Percentiles rank a stretch among this genome's conserved stretches.
Conservation (phyloP, 1,284 basidiomycete genomes). For the Apiotrichum laibachii region DNA sequence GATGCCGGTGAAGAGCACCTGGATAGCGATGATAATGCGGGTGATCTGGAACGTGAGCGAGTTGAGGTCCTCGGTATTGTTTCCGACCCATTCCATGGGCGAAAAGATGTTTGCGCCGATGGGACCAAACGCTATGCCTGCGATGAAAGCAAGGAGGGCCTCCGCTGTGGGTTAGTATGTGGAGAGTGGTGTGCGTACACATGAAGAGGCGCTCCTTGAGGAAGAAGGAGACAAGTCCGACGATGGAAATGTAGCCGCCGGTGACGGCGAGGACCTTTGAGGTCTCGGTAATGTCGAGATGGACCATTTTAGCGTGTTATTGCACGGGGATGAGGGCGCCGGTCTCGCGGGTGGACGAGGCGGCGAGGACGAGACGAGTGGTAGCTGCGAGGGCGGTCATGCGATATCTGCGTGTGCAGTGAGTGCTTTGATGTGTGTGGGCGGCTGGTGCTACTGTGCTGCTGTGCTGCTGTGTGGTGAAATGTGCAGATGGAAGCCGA, state of each 20-base stretch:
- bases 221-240: conserved; percentile 49
- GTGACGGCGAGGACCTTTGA: conserved; percentile 45
- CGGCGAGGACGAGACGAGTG: background rate
- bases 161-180: conserved; percentile 68
- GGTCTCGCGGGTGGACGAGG: background rate
- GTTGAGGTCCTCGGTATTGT: conserved; percentile 33
- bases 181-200: conserved; percentile 25
- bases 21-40: conserved; percentile 88
- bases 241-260: conserved; percentile 45
- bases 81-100: conserved; percentile 25
- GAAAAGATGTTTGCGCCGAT: conserved; percentile 36
- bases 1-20: conserved; percentile 95
- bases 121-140: conserved; percentile 77
- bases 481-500: too few relatives aligned
- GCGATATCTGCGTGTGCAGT: background rate
- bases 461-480: too few relatives aligned
- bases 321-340: conserved; percentile 7
- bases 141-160: conserved; percentile 86
- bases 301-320: conserved; percentile 39
- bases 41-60: conserved; percentile 67
- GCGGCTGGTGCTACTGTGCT: background rate
- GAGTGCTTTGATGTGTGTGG: background rate
- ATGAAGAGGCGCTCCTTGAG: conserved; percentile 53
- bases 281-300: conserved; percentile 45
- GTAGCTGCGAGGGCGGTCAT: background rate